Conservation (phyloP, 1,284 basidiomycete species). For the Austroboletus novae-zelandiae region DNA sequence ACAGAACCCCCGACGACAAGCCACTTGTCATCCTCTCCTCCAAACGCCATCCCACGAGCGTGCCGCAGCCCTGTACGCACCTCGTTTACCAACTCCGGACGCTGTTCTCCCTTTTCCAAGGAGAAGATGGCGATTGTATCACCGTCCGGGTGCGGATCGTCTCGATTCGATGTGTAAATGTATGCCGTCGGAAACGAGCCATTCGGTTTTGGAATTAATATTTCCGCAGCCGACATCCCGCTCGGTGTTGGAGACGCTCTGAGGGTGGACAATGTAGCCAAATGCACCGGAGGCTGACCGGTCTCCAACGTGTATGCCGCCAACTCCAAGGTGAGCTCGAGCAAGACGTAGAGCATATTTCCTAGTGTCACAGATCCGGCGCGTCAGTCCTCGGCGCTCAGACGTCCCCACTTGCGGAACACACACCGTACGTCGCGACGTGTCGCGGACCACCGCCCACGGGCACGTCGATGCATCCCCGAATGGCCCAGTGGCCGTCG, state of each 20-base stretch:
- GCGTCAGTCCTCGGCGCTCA: background rate
- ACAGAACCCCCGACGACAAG: constrained; percentile 47
- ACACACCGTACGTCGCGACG: constrained; percentile 55
- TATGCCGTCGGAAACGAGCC: constrained; percentile 43
- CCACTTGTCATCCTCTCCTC: constrained; percentile 47
- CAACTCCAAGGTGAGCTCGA: constrained; percentile 60
- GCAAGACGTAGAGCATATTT: constrained; percentile 58
- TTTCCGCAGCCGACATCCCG: constrained; percentile 53
- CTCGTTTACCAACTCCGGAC: constrained; percentile 45
- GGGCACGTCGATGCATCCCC: constrained; percentile 43
- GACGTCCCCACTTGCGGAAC: background rate
- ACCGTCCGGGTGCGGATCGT: constrained; percentile 57
- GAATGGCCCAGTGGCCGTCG: constrained; percentile 45
- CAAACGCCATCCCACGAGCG: constrained; percentile 51
- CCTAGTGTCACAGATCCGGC: constrained; percentile 32
- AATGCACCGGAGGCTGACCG: constrained; percentile 22
- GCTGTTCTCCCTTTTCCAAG: constrained; percentile 36
- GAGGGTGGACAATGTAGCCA: constrained; percentile 41
- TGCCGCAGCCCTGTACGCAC: constrained; percentile 52
- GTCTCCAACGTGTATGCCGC: constrained; percentile 50
- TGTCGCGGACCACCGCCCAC: constrained; percentile 69
- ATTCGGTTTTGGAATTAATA: constrained; percentile 50
- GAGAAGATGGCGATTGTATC: constrained; percentile 63
- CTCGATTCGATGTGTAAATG: constrained; percentile 63
- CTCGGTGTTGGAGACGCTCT: constrained; percentile 41